Evolutionary conservation across 2,329 filamentous ascomycete species (phyloP).

Genomic region (Bipolaris oryzae): DNA sequence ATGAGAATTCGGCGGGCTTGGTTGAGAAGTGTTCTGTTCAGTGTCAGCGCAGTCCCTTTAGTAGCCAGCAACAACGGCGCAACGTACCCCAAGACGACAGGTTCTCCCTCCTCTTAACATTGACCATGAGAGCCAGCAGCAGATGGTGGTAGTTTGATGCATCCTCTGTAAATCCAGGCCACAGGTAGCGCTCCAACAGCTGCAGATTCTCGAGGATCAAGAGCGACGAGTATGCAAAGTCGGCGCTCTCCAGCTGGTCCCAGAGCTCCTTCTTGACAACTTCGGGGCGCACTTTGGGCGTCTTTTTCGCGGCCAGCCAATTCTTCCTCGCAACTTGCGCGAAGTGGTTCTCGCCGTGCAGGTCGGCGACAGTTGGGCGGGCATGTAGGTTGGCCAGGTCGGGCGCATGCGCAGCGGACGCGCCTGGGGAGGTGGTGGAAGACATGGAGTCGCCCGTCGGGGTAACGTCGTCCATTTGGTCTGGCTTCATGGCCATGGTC

Average conservation of each 20-base stretch:
- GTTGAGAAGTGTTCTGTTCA: slow-evolving; percentile 73
- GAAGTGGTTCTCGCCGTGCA: slow-evolving; percentile 70
- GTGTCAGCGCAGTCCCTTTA: slow-evolving; percentile 40
- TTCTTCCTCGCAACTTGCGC: slow-evolving; percentile 77
- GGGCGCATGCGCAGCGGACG: slow-evolving; percentile 29
- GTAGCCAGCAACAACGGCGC: slow-evolving; percentile 6
- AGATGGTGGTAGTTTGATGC: slow-evolving; percentile 91
- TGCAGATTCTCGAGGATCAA: slow-evolving; percentile 88
- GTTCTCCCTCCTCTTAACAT: slow-evolving; percentile 85
- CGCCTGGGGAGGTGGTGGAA: slow-evolving; percentile 23
- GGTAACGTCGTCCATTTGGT: slow-evolving; percentile 37
- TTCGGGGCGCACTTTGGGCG: slow-evolving; percentile 74
- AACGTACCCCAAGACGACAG: slow-evolving; percentile 83
- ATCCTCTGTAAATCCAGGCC: slow-evolving; percentile 89
- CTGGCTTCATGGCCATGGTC: slow-evolving; percentile 15
- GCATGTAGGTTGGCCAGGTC: slow-evolving; percentile 40
- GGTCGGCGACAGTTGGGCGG: slow-evolving; percentile 69
- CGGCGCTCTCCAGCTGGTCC: slow-evolving; percentile 82
- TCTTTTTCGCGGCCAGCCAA: slow-evolving; percentile 74
- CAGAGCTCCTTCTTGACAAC: slow-evolving; percentile 87
- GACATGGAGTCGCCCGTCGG: slow-evolving; percentile 18
- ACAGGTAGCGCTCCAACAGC: slow-evolving; percentile 88
- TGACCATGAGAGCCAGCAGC: slow-evolving; percentile 82
- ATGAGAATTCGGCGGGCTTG: slow-evolving; percentile 81
- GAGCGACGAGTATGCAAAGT: slow-evolving; percentile 77